Evolutionary conservation across 352 stramenopile species (phyloP), one percentile per base, ranked within the genome.

Genomic region (Phytopythium vexans): DNA sequence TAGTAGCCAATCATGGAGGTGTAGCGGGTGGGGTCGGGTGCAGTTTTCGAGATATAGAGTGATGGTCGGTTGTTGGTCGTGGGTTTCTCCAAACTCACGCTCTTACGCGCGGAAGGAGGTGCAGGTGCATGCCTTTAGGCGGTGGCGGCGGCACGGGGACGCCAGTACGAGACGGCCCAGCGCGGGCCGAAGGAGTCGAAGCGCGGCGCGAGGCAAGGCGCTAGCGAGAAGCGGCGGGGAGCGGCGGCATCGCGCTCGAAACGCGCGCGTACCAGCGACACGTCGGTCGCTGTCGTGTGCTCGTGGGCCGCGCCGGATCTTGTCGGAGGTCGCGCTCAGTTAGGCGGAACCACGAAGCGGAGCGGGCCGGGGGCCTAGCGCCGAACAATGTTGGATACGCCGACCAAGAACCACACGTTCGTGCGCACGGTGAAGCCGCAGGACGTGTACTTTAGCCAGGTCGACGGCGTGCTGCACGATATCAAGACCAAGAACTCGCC

Each of bases 371-470:
- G 12, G 32, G 31, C 36, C 4, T 8, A 40, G 44, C 3, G 31
- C 12, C 32, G 12, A 41, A 47, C 16, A 6, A 44, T 54, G 48
- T 45, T 54, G 48, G 48, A 54, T 21, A 54, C 48, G 48, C 48
- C 48, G 15, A 54, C 48, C 48, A 54, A 54, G 48, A 54, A 43
- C 16, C 78, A 87, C 66, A 93, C 83, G 50, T 93, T 90, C 54
- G 83, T 93, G 63, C 76, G 81, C 52, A 89, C 77, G 11, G 83
- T 93, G 46, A 91, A 91, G 59, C 78, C 83, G 41, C 73, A 89
- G 54, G 83, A 88, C 56, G 60, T 93, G 46, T 82, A 69, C 56
- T 90, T 89, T 54, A 79, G 80, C 56, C 78, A 86, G 43, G 82
- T 93, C 39, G 83, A 93, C 54, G 66, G 72, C 39, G 68, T 90